A percentile compares a stretch with the other conserved stretches of the same genome.
These are phyloP conservation scores for Penicillium fuscoglaucum DNA, from an alignment of 2,329 filamentous ascomycete species.

Conservation along the genomic window DNA sequence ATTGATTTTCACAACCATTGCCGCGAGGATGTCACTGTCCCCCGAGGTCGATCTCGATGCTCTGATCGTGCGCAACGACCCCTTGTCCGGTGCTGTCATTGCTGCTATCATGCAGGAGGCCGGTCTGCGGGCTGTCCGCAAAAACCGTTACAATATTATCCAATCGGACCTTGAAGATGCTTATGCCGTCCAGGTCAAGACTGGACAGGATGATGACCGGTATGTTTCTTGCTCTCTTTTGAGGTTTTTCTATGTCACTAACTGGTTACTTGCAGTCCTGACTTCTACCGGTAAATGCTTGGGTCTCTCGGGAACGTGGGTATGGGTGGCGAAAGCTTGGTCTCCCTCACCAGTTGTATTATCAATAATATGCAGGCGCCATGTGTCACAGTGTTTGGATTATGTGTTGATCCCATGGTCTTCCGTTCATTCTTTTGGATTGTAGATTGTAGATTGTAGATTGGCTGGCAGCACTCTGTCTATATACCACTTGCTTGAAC, in stretches of 20 bases:
- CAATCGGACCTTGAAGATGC: constrained; percentile 95
- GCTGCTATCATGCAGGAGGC: constrained; percentile 99
- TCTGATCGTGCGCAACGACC: constrained; percentile 94
- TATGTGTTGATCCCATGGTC: not conserved
- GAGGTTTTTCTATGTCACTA: constrained; percentile 41
- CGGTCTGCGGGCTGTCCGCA: constrained; percentile 86
- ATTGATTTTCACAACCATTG: constrained; percentile 97
- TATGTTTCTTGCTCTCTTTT: constrained; percentile 32
- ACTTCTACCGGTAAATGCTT: constrained; percentile 72
- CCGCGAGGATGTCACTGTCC: constrained; percentile 92
- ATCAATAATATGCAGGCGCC: constrained; percentile 26
- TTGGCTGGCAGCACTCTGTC: not conserved
- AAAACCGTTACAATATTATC: constrained; percentile 99
- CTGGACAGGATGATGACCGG: constrained; percentile 66
- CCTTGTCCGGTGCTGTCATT: constrained; percentile 90
- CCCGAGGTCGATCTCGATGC: constrained; percentile 96
- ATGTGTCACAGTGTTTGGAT: constrained; percentile 10
- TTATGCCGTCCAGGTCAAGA: constrained; percentile 96
- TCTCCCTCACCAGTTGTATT: constrained; percentile 30
- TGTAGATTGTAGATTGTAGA: not conserved
- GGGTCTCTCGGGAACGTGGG: constrained; percentile 2
- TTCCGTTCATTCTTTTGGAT: not conserved
- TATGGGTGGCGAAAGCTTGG: constrained; percentile 26
- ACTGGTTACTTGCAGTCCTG: constrained; percentile 66
- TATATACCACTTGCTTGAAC: not conserved